Evolutionary conservation across 768 basidiomycete species (phyloP).

Genomic region (Pholiota conissans): DNA sequence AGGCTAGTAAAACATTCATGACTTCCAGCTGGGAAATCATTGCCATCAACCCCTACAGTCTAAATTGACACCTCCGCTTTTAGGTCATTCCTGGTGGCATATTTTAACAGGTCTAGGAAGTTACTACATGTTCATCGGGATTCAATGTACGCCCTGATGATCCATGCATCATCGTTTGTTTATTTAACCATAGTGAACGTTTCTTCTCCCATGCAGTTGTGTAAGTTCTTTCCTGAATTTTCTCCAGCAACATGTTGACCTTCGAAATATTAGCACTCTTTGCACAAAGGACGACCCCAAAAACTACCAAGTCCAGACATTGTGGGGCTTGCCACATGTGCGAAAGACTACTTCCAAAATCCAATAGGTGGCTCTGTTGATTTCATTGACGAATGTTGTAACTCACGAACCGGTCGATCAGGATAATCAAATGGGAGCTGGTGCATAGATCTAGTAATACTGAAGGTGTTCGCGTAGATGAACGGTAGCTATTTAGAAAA

Average conservation of each 20-base stretch:
- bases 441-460: background rate
- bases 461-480: background rate
- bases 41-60: too few species aligned
- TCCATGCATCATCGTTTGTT: background rate
- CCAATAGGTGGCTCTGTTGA: background rate
- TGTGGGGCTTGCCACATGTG: constrained; percentile 50
- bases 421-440: background rate
- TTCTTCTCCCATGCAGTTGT: constrained; percentile 31
- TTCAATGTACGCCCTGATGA: constrained; percentile 50
- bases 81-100: constrained; percentile 75
- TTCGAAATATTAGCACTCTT: constrained; percentile 40
- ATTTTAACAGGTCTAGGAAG: constrained; percentile 57
- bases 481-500: background rate
- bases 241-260: constrained; percentile 4
- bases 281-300: constrained; percentile 60
- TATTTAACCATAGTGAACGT: constrained; percentile 5
- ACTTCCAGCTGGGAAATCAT: too few species aligned
- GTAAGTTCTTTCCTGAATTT: constrained; percentile 27
- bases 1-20: constrained; percentile 33
- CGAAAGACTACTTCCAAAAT: constrained; percentile 23
- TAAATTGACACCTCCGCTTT: too few species aligned
- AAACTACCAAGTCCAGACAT: constrained; percentile 43
- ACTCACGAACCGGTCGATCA: background rate
- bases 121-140: constrained; percentile 52
- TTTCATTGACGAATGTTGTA: background rate